Evolutionary conservation across 148 eudicot genomes (phyloP), one percentile per base, ranked within the genome.

Genomic region (Amaranthus hypochondriacus): DNA sequence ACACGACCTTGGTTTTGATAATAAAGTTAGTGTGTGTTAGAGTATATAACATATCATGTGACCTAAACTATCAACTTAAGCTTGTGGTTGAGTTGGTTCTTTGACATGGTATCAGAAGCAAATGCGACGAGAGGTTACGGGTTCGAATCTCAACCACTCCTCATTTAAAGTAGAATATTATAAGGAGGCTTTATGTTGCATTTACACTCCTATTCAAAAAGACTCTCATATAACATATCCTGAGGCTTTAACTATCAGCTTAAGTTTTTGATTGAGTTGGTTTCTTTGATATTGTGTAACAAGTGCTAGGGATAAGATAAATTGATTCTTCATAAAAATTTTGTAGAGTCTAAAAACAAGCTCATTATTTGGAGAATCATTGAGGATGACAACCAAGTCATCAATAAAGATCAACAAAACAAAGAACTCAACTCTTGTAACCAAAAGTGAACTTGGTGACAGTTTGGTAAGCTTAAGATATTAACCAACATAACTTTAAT

Each of bases 371-470:
- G 97, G 97, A 61, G 92, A 87, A 18, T 80, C 97, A 1, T 76
- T 92, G 72, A 79, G 90, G 62, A 73, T 85, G 68, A 73, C 79
- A 51, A 79, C 87, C 14, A 89, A 76, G 84, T 89, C 96, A 48
- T 96, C 95, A 49, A 15, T 82, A 3, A 92, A 80, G 77, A 87
- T 70, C 55, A 78, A 69, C 5, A 92, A 83, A 83, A 73, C 73
- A 39, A 90, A 82, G 82, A 89, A 78, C 70, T 82, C 92, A 51
- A 49, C 90, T 39, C 80, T 74, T 48, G 74, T 87, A 64, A 92
- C 92, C 47, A 87, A 75, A 78, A 84, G 95, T 61, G 97, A 87
- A 74, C 69, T 96, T 72, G 99, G 99, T 62, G 99, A 96, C 81
- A 96, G 96, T 80, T 78, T 96, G 92, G 99, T 95, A 77, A 89